phyloP scores from a whole-genome alignment of 345 rosid species.

The Syzygium jambos region DNA sequence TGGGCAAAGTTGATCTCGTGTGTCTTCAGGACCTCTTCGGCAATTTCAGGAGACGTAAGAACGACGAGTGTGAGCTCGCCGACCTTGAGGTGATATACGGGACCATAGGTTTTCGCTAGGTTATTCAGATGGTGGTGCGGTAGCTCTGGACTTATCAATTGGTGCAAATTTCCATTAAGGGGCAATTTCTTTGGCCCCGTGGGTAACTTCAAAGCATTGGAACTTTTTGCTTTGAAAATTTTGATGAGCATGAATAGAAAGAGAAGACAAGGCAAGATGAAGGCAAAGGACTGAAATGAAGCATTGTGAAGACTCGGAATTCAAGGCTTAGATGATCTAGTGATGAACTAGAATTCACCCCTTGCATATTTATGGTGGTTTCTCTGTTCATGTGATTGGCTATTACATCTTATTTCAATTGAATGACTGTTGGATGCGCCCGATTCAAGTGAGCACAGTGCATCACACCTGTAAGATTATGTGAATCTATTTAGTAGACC shows the following conservation, averaged over 20 bases:
- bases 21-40: not conserved
- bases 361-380: too few species aligned
- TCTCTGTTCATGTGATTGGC: too few species aligned
- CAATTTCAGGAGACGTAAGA: not conserved
- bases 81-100: not conserved
- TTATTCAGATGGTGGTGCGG: not conserved
- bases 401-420: not conserved
- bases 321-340: not conserved
- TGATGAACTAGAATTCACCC: too few species aligned
- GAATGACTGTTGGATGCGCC: rapidly evolving
- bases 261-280: not conserved
- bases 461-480: not conserved
- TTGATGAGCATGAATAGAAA: not conserved
- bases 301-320: not conserved
- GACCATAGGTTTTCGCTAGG: not conserved
- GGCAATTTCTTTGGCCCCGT: not conserved
- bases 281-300: not conserved
- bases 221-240: not conserved
- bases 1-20: not conserved
- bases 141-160: not conserved
- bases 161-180: not conserved
- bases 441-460: not conserved
- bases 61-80: not conserved
- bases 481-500: too few species aligned
- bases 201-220: not conserved